phyloP scores from a whole-genome alignment of 1,139 yeast genomes.

The Debaryomycetaceae sp. region DNA sequence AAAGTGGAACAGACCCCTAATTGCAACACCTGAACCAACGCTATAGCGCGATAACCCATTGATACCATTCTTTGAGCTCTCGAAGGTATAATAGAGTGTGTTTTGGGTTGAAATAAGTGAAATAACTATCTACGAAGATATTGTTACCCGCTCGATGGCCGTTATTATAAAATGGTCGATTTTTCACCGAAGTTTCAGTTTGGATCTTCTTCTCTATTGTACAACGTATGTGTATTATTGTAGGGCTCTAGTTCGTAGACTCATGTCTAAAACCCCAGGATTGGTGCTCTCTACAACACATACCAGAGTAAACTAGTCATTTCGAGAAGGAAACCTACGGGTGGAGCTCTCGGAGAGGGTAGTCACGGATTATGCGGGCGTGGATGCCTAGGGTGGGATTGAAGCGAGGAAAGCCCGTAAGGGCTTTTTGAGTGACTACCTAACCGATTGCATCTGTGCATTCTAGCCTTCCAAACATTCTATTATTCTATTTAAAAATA shows the following conservation, averaged over 20 bases:
- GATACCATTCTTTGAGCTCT: neutral
- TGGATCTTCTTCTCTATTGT: slow-evolving; percentile 33
- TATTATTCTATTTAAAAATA: neutral
- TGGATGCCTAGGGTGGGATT: slow-evolving; percentile 15
- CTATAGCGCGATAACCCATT: neutral
- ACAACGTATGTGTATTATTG: slow-evolving; percentile 53
- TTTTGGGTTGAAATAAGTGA: neutral
- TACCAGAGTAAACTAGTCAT: slow-evolving; percentile 45
- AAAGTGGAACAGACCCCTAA: slow-evolving; percentile 9
- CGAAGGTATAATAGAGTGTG: too few species aligned
- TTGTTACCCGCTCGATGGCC: slow-evolving; percentile 10
- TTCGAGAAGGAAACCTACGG: slow-evolving; percentile 3
- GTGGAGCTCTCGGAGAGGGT: slow-evolving; percentile 17
- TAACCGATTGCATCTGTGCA: slow-evolving; percentile 32
- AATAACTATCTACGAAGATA: neutral
- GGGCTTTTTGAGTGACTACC: slow-evolving; percentile 3
- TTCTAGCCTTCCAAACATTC: slow-evolving; percentile 48
- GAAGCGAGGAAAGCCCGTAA: neutral
- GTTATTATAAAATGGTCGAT: slow-evolving; percentile 3
- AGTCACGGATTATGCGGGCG: slow-evolving; percentile 47
- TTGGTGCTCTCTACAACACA: slow-evolving; percentile 54
- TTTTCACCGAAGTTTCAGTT: neutral
- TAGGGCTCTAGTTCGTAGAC: slow-evolving; percentile 41
- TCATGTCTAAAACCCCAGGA: slow-evolving; percentile 26
- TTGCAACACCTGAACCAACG: neutral